Evolutionary conservation across 1,139 yeast genomes (phyloP), one percentile per base, ranked within the genome.

Genomic region (Suhomyces guaymorum): DNA sequence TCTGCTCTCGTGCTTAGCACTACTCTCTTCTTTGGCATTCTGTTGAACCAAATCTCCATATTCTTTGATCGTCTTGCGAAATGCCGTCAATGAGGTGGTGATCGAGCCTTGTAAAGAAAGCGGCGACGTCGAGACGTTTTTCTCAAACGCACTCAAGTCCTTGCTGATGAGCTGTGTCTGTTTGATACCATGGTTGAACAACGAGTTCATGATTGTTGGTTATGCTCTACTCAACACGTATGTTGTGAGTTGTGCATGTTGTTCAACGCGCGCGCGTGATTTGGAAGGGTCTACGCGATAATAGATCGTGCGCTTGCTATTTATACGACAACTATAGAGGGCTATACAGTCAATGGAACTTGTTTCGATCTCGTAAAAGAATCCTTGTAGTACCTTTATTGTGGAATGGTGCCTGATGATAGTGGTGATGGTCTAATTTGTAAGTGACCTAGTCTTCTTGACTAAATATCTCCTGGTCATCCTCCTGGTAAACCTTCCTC

Each of bases 161-260:
- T 75, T 76, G 42, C 80, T 75, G 37, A 90, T 63, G 25, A 81
- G 71, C 51, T 80, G 87, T 25, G 89, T 78, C 61, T 89, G 96
- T 58, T 87, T 88, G 41, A 85, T 72, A 7, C 96, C 96, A 59
- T 87, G 95, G 61, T 87, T 90, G 61, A 84, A 88, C 35, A 89
- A 67, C 18, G 95, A 80, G 61, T 88, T 88, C 96, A 56, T 56
- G 30, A 26, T 26, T 30, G 8, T 17, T 17, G 19, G 19, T 17
- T 5, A 17, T 17, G 19, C 12, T 21, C n/a, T 12, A 12, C 11
- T 9, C 7, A 21, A 7, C 5, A 10, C 11, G 11, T 12, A 12
- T 21, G 7, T 9, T 21, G 24, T 21, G 24, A 7, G 9, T 18
- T 21, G 23, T 21, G 23, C 23, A 8, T 9, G 9, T 4, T 23